Conservation (phyloP, 2,329 filamentous ascomycete genomes). For the Aspergillus fumigatiaffinis region DNA sequence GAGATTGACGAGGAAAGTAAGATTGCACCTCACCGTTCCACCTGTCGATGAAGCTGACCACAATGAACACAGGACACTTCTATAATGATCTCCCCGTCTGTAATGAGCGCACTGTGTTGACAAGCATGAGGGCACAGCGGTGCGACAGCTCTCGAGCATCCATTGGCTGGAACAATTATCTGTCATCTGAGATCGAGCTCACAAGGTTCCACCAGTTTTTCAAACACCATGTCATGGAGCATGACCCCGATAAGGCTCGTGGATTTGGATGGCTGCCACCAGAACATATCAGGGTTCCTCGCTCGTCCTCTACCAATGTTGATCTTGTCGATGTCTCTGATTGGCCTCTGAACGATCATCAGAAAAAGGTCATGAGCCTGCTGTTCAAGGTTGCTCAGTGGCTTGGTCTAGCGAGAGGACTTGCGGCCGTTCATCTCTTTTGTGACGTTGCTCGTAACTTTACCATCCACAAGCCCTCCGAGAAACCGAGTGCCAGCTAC, state of each 20-base stretch:
- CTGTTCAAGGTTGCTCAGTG: slow-evolving; percentile 24
- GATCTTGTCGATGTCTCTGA: slow-evolving; percentile 8
- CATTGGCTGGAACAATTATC: slow-evolving; percentile 15
- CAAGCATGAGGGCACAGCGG: slow-evolving; percentile 17
- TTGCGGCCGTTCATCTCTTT: slow-evolving; percentile 25
- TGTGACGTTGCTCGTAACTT: slow-evolving; percentile 24
- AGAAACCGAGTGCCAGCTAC: neutral
- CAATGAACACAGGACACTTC: slow-evolving; percentile 9
- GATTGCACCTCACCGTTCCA: neutral
- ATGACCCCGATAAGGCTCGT: slow-evolving; percentile 13
- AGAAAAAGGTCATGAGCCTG: slow-evolving; percentile 9
- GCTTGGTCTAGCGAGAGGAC: slow-evolving; percentile 24
- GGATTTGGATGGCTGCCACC: slow-evolving; percentile 18
- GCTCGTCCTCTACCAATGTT: slow-evolving; percentile 5
- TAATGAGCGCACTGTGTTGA: slow-evolving; percentile 8
- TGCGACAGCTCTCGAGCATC: slow-evolving; percentile 17
- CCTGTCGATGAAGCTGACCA: neutral
- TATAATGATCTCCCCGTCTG: slow-evolving; percentile 9
- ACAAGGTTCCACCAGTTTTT: slow-evolving; percentile 18
- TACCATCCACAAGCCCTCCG: slow-evolving; percentile 8
- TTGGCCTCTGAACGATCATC: slow-evolving; percentile 8
- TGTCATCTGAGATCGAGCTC: slow-evolving; percentile 14
- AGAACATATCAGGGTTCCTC: slow-evolving; percentile 4
- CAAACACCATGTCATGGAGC: slow-evolving; percentile 11
- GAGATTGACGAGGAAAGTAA: slow-evolving; percentile 14